Base-by-base conservation (phyloP, 83 land plant species). In the Diphasiastrum complanatum region DNA sequence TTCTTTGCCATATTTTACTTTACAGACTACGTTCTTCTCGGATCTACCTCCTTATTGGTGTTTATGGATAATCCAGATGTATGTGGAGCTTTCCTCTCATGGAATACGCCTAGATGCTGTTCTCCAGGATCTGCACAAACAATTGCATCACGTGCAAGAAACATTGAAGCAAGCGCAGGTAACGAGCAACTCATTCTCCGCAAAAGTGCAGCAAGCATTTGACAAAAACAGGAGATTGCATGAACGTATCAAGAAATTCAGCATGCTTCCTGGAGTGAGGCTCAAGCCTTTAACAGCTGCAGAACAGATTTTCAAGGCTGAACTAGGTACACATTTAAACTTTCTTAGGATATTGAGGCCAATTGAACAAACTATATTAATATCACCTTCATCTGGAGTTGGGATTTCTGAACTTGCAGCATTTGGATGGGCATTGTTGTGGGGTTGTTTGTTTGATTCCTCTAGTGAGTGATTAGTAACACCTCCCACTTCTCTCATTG, bases 71-170 rank as follows among this genome's bases (percentile, higher is more conserved):
- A 41, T 48, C 24, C 71, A 89, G 96, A 96, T 89, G 4, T 68
- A 76, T 67, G 77, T 89, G 20, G 89, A 85, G 76, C 89, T 93
- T 29, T 82, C 75, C 51, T 78, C 81, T 56, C 90, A 85, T 80
- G 81, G 66, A 2, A 74, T 67, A 23, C 76, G 83, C 18, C 51
- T 86, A 47, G 84, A 83, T 63, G 69, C 66, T 60, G 70, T 72
- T 32, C 68, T 84, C 14, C 69, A 84, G 54, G 88, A 83, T 52
- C 86, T 78, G 75, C 72, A 82, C 25, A 48, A 38, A 52, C 84
- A 81, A 22, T 57, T 93, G 61, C 47, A 36, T 20, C 79, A 77
- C 14, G 76, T 69, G 2, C 63, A 81, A 41, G 69, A 74, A 37
- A 78, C 73, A 64, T 57, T 89, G 30, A 33, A 19, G 6, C 67